phyloP scores from a whole-genome alignment of 345 rosid species.

The Euphorbia lathyris region DNA sequence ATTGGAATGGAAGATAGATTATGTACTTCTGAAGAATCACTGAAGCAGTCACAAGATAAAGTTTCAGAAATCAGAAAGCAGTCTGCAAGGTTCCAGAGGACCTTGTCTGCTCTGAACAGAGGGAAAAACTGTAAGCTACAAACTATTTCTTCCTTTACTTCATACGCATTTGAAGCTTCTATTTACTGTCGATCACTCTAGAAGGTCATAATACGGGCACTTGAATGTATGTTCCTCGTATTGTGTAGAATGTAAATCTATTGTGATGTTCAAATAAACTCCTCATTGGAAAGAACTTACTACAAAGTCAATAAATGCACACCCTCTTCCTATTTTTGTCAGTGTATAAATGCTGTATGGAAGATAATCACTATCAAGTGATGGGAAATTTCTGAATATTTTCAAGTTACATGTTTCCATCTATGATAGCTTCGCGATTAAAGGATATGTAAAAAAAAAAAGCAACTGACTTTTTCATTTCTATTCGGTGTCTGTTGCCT shows the following conservation, averaged over 20 bases:
- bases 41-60: constrained; percentile 54
- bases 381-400: neutral
- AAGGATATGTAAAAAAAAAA: neutral
- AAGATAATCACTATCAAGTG: neutral
- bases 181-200: neutral
- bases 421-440: constrained; percentile 1
- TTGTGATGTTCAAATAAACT: neutral
- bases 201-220: neutral
- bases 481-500: constrained; percentile 21
- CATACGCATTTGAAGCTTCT: neutral
- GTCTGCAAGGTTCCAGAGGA: constrained; percentile 51
- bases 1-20: constrained; percentile 59
- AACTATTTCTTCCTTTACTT: neutral
- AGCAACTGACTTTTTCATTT: neutral
- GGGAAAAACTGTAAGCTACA: constrained; percentile 48
- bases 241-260: neutral
- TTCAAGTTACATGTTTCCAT: constrained; percentile 1
- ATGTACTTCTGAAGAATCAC: constrained; percentile 47
- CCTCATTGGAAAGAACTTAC: neutral
- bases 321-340: neutral
- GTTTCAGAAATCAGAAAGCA: constrained; percentile 64
- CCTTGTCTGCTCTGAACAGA: constrained; percentile 41
- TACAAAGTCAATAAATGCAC: neutral
- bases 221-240: constrained; percentile 2
- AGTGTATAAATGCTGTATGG: neutral